Evolutionary conservation across 768 basidiomycete genomes (phyloP).

Genomic region (Phaeolepiota aurea): DNA sequence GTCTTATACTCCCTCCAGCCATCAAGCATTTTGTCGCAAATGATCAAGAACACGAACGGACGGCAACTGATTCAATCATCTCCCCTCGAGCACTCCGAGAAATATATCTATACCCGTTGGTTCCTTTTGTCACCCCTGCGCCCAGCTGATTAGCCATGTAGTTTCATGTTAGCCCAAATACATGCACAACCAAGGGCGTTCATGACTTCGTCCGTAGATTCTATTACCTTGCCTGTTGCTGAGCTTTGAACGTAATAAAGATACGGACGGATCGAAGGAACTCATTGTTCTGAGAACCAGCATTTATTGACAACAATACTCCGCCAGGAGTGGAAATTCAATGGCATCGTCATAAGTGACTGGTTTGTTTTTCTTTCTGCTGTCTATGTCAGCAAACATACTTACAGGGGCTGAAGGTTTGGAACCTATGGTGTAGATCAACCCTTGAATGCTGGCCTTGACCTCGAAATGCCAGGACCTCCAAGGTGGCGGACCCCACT

Average conservation of each 20-base stretch:
- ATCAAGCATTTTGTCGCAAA: conserved; percentile 73
- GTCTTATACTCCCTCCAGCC: too few species aligned
- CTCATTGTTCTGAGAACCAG: conserved; percentile 64
- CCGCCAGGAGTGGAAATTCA: conserved; percentile 69
- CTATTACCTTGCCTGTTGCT: too few species aligned
- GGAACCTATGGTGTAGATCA: conserved; percentile 67
- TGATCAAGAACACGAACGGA: conserved; percentile 68
- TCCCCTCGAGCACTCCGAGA: conserved; percentile 62
- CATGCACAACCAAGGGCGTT: conserved; percentile 52
- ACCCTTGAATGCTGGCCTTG: conserved; percentile 64
- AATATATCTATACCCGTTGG: conserved; percentile 64
- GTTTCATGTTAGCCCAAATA: conserved; percentile 64
- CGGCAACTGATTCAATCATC: conserved; percentile 54
- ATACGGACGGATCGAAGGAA: conserved; percentile 67
- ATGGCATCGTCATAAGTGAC: conserved; percentile 68
- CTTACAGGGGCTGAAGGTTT: conserved; percentile 34
- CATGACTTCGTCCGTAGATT: conserved; percentile 51
- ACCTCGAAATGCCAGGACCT: conserved; percentile 73
- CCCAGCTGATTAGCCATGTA: too few species aligned
- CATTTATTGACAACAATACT: conserved; percentile 52
- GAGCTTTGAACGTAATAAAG: too few species aligned
- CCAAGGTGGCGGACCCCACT: conserved; percentile 55
- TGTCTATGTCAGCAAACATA: neutral
- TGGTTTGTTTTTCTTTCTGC: conserved; percentile 36
- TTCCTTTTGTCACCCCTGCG: too few species aligned